These are phyloP conservation scores for Oryza glaberrima DNA, from an alignment of 176 grass and related monocot genomes.

Conservation along the genomic window DNA sequence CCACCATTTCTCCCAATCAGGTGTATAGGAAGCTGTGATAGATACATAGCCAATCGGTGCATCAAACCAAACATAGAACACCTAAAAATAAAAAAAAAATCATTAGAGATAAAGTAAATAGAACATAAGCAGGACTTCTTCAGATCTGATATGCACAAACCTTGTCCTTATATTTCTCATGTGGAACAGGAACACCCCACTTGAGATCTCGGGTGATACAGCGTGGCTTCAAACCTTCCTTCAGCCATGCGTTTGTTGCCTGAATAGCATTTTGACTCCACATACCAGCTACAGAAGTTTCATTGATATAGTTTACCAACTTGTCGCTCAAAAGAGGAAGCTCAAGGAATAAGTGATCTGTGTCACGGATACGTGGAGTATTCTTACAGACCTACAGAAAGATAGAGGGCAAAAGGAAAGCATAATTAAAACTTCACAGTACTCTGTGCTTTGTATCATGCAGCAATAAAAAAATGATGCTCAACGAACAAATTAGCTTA, in stretches of 20 bases:
- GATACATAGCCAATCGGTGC: conserved; percentile 96
- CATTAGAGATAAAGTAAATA: conserved; percentile 17
- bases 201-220: conserved; percentile 99
- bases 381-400: conserved; percentile 71
- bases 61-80: conserved; percentile 99
- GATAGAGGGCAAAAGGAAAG: background rate
- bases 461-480: background rate
- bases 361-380: conserved; percentile 80
- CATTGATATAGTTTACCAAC: conserved; percentile 80
- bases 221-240: conserved; percentile 88
- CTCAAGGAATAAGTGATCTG: conserved; percentile 97
- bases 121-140: conserved; percentile 22
- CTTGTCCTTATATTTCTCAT: conserved; percentile 96
- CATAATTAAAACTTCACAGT: background rate
- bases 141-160: conserved; percentile 45
- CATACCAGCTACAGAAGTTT: conserved; percentile 79
- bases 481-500: conserved; percentile 27
- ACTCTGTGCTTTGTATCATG: conserved; percentile 9
- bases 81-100: conserved; percentile 51
- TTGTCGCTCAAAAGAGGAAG: conserved; percentile 84
- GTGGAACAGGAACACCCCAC: conserved; percentile 97
- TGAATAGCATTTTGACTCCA: conserved; percentile 99
- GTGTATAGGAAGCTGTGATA: conserved; percentile 94
- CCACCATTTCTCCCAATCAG: conserved; percentile 99
- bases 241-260: conserved; percentile 97